Conservation (phyloP, 176 grass and related monocot genomes). For the Cenchrus purpureus region DNA sequence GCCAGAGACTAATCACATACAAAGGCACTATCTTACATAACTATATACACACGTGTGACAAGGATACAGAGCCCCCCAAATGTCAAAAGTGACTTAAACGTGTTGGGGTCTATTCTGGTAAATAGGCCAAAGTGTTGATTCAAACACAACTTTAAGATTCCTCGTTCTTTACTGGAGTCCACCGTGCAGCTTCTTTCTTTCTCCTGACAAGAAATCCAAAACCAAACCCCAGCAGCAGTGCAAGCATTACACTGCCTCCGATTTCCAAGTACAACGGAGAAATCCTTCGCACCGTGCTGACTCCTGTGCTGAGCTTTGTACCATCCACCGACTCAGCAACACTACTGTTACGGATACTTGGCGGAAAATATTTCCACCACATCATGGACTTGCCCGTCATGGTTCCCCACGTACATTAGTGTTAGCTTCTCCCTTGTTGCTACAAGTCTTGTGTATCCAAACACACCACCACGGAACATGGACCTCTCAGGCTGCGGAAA, state of each 20-base stretch:
- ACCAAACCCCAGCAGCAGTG: constrained; percentile 59
- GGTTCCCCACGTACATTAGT: constrained; percentile 79
- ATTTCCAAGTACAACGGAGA: constrained; percentile 49
- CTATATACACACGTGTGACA: not conserved
- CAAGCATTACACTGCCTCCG: constrained; percentile 41
- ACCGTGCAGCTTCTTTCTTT: constrained; percentile 61
- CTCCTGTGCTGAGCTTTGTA: constrained; percentile 32
- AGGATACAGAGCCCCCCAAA: not conserved
- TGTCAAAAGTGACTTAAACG: not conserved
- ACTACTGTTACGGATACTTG: not conserved
- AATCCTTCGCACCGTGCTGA: constrained; percentile 13
- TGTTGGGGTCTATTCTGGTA: not conserved
- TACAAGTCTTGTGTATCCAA: constrained; percentile 82
- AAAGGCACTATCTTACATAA: constrained; percentile 9
- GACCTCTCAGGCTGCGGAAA: constrained; percentile 78
- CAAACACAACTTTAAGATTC: constrained; percentile 45
- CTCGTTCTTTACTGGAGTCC: constrained; percentile 79
- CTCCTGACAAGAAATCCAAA: constrained; percentile 60
- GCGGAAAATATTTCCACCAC: constrained; percentile 78
- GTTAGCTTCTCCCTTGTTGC: constrained; percentile 82
- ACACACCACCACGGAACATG: constrained; percentile 84
- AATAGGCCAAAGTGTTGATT: not conserved
- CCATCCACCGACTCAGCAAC: not conserved
- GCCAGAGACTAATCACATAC: constrained; percentile 14
- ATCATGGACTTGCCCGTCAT: constrained; percentile 93